Evolutionary conservation across 2,329 filamentous ascomycete genomes (phyloP).

Genomic region (Dactylellina parvicollis): DNA sequence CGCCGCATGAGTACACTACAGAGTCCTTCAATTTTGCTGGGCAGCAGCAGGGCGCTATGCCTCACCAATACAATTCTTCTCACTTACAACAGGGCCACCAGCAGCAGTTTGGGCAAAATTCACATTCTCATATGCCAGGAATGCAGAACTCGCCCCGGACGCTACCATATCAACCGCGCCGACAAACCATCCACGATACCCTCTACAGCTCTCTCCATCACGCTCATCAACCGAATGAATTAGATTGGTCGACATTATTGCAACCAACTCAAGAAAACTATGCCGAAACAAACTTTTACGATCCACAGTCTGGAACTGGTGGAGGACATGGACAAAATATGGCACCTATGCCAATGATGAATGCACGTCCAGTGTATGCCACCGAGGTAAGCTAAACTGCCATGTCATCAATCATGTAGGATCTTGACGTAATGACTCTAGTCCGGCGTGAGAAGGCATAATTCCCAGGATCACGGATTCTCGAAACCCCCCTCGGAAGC

Average conservation of each 20-base stretch:
- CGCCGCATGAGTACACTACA: conserved; percentile 51
- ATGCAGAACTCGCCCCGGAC: conserved; percentile 49
- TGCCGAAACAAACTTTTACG: conserved; percentile 51
- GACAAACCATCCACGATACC: conserved; percentile 48
- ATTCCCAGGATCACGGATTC: conserved; percentile 54
- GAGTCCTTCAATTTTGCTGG: conserved; percentile 46
- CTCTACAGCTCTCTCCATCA: conserved; percentile 48
- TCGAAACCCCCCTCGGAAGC: conserved; percentile 48
- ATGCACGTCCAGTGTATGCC: conserved; percentile 51
- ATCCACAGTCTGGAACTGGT: conserved; percentile 52
- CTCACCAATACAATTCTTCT: conserved; percentile 37
- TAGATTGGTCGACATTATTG: conserved; percentile 48
- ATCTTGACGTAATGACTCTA: conserved; percentile 55
- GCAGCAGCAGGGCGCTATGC: conserved; percentile 28
- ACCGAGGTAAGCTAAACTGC: conserved; percentile 52
- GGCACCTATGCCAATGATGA: conserved; percentile 53
- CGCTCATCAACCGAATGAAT: conserved; percentile 32
- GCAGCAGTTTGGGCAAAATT: conserved; percentile 39
- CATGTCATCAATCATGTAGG: conserved; percentile 52
- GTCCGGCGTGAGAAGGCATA: conserved; percentile 55
- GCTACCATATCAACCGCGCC: conserved; percentile 42
- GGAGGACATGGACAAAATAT: conserved; percentile 51
- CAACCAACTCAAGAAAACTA: conserved; percentile 51
- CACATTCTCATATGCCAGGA: conserved; percentile 46
- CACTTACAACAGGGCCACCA: conserved; percentile 48